Percentiles rank a stretch among this genome's conserved stretches.
Conservation (phyloP, 257 asterid genomes). For the Schizonepeta tenuifolia region DNA sequence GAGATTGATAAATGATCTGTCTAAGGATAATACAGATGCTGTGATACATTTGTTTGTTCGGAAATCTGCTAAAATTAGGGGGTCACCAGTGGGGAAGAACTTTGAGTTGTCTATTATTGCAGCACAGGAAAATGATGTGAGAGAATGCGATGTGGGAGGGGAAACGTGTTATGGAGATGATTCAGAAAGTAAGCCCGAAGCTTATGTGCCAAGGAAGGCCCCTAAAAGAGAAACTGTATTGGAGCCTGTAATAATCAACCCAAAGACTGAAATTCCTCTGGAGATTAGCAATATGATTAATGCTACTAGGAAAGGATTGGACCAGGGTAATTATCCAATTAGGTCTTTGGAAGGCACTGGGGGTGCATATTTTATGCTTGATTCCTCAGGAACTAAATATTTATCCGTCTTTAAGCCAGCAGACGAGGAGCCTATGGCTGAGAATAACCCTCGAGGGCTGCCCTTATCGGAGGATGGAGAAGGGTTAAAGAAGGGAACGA, state of each 20-base stretch:
- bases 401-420: slow-evolving; percentile 82
- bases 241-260: slow-evolving; percentile 77
- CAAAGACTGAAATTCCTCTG: slow-evolving; percentile 60
- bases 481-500: slow-evolving; percentile 92
- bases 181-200: slow-evolving; percentile 37
- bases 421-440: slow-evolving; percentile 96
- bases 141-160: slow-evolving; percentile 34
- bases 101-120: slow-evolving; percentile 71
- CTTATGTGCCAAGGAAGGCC: slow-evolving; percentile 42
- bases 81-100: slow-evolving; percentile 69
- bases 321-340: slow-evolving; percentile 61
- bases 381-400: slow-evolving; percentile 58
- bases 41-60: slow-evolving; percentile 82
- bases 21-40: slow-evolving; percentile 60
- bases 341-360: slow-evolving; percentile 92
- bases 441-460: slow-evolving; percentile 84
- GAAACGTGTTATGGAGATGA: slow-evolving; percentile 37
- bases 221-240: slow-evolving; percentile 47
- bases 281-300: slow-evolving; percentile 58
- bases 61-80: slow-evolving; percentile 74
- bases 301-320: slow-evolving; percentile 63
- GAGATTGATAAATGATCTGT: slow-evolving; percentile 70
- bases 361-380: slow-evolving; percentile 87
- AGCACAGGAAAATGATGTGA: slow-evolving; percentile 40
- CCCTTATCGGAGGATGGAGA: slow-evolving; percentile 84